A percentile compares a stretch with the other conserved stretches of the same genome.
phyloP scores from a whole-genome alignment of 2,329 filamentous ascomycete genomes.

The Fonsecaea pedrosoi region DNA sequence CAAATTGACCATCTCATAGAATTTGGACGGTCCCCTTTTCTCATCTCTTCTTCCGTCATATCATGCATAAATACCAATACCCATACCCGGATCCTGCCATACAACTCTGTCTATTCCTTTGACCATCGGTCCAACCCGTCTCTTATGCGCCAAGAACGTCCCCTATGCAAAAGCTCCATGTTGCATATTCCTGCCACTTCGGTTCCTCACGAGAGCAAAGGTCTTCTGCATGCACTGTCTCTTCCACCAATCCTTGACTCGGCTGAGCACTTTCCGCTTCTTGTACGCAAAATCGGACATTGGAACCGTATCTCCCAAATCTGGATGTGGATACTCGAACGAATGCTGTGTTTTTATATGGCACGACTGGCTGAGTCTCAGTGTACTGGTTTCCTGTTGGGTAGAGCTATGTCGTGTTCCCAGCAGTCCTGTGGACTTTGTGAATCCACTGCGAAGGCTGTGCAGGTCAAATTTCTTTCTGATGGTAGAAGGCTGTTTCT shows the following conservation, averaged over 20 bases:
- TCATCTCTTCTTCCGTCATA: background rate
- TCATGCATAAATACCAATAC: background rate
- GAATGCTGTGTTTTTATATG: constrained; percentile 29
- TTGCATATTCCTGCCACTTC: constrained; percentile 22
- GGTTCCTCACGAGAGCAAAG: constrained; percentile 26
- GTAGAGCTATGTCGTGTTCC: constrained; percentile 23
- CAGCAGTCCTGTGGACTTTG: constrained; percentile 27
- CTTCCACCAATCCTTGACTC: constrained; percentile 39
- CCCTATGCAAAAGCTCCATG: constrained; percentile 21
- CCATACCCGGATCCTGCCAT: background rate
- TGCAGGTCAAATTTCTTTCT: constrained; percentile 33
- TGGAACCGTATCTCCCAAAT: constrained; percentile 29
- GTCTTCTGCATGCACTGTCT: constrained; percentile 36
- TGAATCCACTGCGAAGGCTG: constrained; percentile 33
- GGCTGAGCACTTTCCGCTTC: constrained; percentile 37
- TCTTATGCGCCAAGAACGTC: background rate
- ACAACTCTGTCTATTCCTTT: background rate
- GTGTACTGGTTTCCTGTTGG: constrained; percentile 5
- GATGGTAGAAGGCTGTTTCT: constrained; percentile 14
- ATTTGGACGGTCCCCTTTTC: background rate
- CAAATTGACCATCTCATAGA: constrained; percentile 5
- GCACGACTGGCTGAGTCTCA: constrained; percentile 23
- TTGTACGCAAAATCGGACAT: constrained; percentile 41
- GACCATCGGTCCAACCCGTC: background rate
- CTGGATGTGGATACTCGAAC: constrained; percentile 25